Base-by-base conservation (phyloP, 306 rosid genomes). In the Hylodesmum podocarpum region DNA sequence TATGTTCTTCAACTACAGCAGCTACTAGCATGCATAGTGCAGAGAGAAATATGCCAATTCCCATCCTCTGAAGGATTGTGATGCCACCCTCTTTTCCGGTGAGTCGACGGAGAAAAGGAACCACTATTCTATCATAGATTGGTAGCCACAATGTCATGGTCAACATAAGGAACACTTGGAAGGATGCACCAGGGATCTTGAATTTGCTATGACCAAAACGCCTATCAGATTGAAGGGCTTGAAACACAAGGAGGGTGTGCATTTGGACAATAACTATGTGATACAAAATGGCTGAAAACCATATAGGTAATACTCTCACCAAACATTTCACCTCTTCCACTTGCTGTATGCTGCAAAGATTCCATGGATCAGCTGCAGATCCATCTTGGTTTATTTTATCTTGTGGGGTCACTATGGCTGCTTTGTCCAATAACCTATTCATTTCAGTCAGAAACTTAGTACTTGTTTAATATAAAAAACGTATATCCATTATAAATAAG, bases 271-370 rank as follows among this genome's bases (percentile, higher is more conserved):
- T 78, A 8, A 70, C 80, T 34, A 85, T 0, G 43, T 79, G 12
- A 82, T 59, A 90, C 7, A 85, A 6, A 37, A 88, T 51, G 14
- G 80, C 89, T 40, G 97, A 29, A 5, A 81, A 10, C 95, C 92
- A 89, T 70, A 92, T 80, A 15, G 98, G 98, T 12, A 94, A 53
- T 5, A 90, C 89, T 82, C 95, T 94, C 44, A 85, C 4, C 49
- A 90, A 16, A 69, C 97, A 89, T 66, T 94, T 94, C 70, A 83
- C 76, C 81, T 92, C 97, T 84, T 94, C 98, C 87, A 94, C 97
- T 86, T 94, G 95, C 76, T 94, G 98, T 40, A 84, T 55, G 54
- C 87, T 81, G 85, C 92, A 90, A 13, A 92, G 93, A n/a, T 74
- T 84, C 98, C 98, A 94, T 3, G 93, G 96, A 53, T 91, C 79